These are phyloP conservation scores for Sparassis latifolia DNA, from an alignment of 1,284 basidiomycete genomes.

Conservation along the genomic window DNA sequence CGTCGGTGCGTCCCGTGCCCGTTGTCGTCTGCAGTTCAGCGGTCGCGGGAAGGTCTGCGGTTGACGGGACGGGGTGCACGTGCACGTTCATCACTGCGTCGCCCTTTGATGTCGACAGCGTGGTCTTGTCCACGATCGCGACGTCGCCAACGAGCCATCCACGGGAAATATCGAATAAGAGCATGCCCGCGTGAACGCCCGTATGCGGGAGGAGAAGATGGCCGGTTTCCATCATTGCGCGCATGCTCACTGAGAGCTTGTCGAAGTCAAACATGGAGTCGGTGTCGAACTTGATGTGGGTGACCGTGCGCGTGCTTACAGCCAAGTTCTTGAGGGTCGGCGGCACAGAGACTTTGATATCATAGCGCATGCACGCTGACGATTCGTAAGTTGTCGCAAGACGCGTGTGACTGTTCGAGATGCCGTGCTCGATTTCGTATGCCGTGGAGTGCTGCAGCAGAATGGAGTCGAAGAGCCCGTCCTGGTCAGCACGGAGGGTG, in stretches of 20 bases:
- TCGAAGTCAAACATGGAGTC: slow-evolving; percentile 36
- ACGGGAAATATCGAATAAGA: slow-evolving; percentile 38
- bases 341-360: slow-evolving; percentile 45
- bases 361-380: slow-evolving; percentile 43
- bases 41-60: slow-evolving; percentile 24
- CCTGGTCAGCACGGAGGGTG: slow-evolving; percentile 36
- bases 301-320: slow-evolving; percentile 31
- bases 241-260: slow-evolving; percentile 34
- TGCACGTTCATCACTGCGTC: slow-evolving; percentile 44
- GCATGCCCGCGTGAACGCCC: slow-evolving; percentile 32
- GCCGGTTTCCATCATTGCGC: slow-evolving; percentile 27
- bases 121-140: slow-evolving; percentile 34
- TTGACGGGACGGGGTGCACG: slow-evolving; percentile 31
- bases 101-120: slow-evolving; percentile 42
- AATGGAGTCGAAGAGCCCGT: slow-evolving; percentile 32
- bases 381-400: slow-evolving; percentile 23
- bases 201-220: slow-evolving; percentile 42
- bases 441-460: slow-evolving; percentile 26
- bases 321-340: slow-evolving; percentile 39
- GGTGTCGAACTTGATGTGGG: slow-evolving; percentile 45
- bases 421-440: slow-evolving; percentile 24
- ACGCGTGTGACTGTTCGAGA: slow-evolving; percentile 30
- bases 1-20: slow-evolving; percentile 41
- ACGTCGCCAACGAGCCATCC: slow-evolving; percentile 60
- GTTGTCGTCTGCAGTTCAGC: slow-evolving; percentile 40